phyloP scores from a whole-genome alignment of 768 basidiomycete genomes.

The Tricholoma sp. region DNA sequence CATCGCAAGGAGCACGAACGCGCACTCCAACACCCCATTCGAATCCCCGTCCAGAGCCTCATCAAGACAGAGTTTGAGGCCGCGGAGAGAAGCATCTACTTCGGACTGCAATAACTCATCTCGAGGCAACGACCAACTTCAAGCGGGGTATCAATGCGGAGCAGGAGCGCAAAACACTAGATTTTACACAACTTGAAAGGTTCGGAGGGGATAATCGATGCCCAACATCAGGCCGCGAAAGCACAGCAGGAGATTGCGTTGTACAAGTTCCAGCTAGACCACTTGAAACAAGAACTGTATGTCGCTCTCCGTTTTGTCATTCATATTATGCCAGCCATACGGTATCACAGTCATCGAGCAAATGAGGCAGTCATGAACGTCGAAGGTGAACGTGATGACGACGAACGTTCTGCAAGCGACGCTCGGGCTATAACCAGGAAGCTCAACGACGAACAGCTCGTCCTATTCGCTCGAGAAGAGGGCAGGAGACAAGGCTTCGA shows the following conservation, averaged over 20 bases:
- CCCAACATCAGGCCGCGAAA: constrained; percentile 21
- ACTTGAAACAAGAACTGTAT: constrained; percentile 23
- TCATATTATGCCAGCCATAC: background rate
- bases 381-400: constrained; percentile 27
- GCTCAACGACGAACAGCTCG: constrained; percentile 46
- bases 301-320: constrained; percentile 1
- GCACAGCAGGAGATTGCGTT: constrained; percentile 20
- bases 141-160: constrained; percentile 14
- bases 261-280: constrained; percentile 22
- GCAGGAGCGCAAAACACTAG: constrained; percentile 5
- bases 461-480: too few species aligned
- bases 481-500: constrained; percentile 35
- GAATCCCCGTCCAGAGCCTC: constrained; percentile 22
- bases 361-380: constrained; percentile 19
- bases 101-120: constrained; percentile 20
- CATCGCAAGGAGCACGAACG: constrained; percentile 20
- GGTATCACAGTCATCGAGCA: constrained; percentile 17
- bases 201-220: constrained; percentile 20
- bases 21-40: constrained; percentile 17
- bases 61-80: constrained; percentile 23
- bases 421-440: constrained; percentile 50
- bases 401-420: constrained; percentile 27
- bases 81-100: constrained; percentile 22
- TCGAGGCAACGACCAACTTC: constrained; percentile 17
- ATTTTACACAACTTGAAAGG: constrained; percentile 18